Percentiles rank a stretch among this genome's conserved stretches.
Evolutionary conservation across 2,329 filamentous ascomycete species (phyloP).

Genomic region (Penicillium frequentans): DNA sequence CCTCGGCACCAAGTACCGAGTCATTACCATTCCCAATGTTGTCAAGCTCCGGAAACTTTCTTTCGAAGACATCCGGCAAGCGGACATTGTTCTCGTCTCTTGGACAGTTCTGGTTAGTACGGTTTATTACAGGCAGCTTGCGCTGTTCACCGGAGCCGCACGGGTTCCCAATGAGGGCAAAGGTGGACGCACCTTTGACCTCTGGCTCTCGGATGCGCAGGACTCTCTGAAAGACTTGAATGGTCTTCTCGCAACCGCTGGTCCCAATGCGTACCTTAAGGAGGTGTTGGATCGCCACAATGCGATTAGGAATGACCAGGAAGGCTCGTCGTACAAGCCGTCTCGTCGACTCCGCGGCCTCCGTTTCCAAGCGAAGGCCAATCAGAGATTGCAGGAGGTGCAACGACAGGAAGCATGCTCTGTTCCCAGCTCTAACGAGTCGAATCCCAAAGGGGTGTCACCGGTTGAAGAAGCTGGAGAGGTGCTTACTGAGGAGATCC

Average conservation of each 20-base stretch:
- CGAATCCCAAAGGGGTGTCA: not conserved
- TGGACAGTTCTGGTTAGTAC: constrained; percentile 45
- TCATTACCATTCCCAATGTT: constrained; percentile 47
- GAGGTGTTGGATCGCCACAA: constrained; percentile 26
- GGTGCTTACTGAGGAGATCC: not conserved
- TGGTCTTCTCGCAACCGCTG: constrained; percentile 30
- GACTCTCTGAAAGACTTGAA: constrained; percentile 46
- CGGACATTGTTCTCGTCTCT: constrained; percentile 58
- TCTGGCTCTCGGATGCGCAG: constrained; percentile 54
- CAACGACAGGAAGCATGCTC: not conserved
- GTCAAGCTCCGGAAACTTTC: constrained; percentile 42
- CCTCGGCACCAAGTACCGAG: constrained; percentile 42
- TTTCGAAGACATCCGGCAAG: constrained; percentile 47
- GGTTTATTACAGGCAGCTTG: constrained; percentile 12
- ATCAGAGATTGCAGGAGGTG: not conserved
- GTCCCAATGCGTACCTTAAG: constrained; percentile 34
- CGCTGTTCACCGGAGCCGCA: constrained; percentile 52
- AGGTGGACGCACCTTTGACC: constrained; percentile 50
- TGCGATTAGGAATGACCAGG: constrained; percentile 36
- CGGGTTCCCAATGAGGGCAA: constrained; percentile 27
- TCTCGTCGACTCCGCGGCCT: not conserved
- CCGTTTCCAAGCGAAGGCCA: not conserved
- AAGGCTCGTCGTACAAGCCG: constrained; percentile 18
- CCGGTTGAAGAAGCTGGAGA: not conserved
- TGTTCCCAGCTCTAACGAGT: not conserved